Base-by-base conservation (phyloP, 306 rosid genomes). In the Castanospermum australe region DNA sequence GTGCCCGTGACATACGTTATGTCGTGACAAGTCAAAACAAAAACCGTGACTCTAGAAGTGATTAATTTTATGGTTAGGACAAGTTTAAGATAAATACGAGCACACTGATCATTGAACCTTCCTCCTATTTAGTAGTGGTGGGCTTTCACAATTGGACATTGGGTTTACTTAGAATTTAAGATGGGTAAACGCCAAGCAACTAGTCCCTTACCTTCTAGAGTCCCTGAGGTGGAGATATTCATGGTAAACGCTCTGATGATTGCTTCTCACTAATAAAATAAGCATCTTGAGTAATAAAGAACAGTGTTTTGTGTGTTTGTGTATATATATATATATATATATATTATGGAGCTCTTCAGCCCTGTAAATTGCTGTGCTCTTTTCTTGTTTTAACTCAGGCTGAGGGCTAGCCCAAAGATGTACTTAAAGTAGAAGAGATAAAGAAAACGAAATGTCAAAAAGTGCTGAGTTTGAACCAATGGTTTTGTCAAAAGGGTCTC, bases 121-220 rank as follows among this genome's bases (percentile, higher is more conserved):
- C n/a, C 22, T 21, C 9, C 5, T 8, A 11, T 15, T 50, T 1
- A 50, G 6, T 5, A 50, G 56, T 50, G 56, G 56, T 22, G 21
- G 21, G 8, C 75, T 55, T 14, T 41, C 45, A 17, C 41, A 32
- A 56, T 14, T 73, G 39, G 62, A 10, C 67, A 42, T 17, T 35
- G 65, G 51, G 22, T 55, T 73, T 73, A 38, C 67, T 56, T 55
- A 25, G 25, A 44, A 22, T 38, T 22, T 56, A 55, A 44, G 71
- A 60, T 45, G 61, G 60, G 71, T 75, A 45, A 75, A 22, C 47
- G 28, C 61, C 28, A 75, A 75, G 79, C 79, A 74, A 74, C 67
- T 67, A 12, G 65, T 14, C 18, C 64, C 7, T 51, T 45, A 14
- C 17, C 13, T 4, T 45, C 51, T 5, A 20, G 59, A 18, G 59